phyloP scores from a whole-genome alignment of 169 alveolate species.

The Eimeria acervulina region DNA sequence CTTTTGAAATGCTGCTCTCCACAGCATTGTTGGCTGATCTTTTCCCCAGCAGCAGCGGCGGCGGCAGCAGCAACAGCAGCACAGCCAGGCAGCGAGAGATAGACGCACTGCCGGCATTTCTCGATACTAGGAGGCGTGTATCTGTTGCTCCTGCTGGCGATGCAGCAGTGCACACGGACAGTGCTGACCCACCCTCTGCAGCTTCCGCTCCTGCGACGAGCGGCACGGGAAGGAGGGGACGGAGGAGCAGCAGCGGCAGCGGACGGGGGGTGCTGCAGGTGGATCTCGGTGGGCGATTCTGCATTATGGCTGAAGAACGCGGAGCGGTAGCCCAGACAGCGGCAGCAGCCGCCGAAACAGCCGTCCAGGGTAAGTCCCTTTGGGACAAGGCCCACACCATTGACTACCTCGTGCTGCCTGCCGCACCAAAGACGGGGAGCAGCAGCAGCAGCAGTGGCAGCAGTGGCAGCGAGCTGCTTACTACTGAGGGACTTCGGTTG shows the following conservation, averaged over 20 bases:
- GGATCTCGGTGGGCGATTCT: slow-evolving; percentile 38
- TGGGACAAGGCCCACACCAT: slow-evolving; percentile 51
- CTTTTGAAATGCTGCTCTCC: slow-evolving; percentile 60
- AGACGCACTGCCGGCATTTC: neutral
- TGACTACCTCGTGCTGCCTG: slow-evolving; percentile 25
- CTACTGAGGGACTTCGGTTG: slow-evolving; percentile 29
- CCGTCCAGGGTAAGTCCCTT: slow-evolving; percentile 13
- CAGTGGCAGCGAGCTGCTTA: neutral
- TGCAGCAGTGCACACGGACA: slow-evolving; percentile 18
- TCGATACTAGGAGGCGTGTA: neutral
- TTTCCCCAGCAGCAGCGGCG: slow-evolving; percentile 9
- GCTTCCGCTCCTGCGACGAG: slow-evolving; percentile 43
- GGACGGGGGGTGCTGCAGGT: neutral
- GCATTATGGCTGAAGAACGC: slow-evolving; percentile 43
- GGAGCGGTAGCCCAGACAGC: neutral
- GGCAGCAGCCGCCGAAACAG: slow-evolving; percentile 20
- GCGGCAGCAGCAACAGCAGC: slow-evolving; percentile 26
- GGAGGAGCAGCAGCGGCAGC: neutral
- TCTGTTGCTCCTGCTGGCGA: slow-evolving; percentile 7
- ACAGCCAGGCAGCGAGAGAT: slow-evolving; percentile 26
- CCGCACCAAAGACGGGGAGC: neutral
- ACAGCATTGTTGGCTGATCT: slow-evolving; percentile 46
- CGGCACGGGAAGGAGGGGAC: neutral
- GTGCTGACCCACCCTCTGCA: neutral
- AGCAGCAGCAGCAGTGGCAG: slow-evolving; percentile 42